Base-by-base conservation (phyloP, 2,329 filamentous ascomycete species). In the Apiospora arundinis region DNA sequence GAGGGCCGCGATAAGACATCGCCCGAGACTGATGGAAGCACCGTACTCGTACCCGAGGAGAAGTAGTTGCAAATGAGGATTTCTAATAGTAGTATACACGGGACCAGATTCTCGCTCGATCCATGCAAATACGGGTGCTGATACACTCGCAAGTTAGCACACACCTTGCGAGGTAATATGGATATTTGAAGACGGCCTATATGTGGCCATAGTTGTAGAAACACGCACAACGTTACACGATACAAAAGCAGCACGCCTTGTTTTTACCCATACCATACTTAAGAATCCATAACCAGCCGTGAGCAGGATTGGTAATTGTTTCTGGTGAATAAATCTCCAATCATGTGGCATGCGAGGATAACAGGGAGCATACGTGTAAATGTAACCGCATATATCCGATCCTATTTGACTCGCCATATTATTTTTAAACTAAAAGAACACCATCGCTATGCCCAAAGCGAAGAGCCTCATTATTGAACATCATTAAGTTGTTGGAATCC, bases 1-100 rank as follows among this genome's bases (percentile, higher is more conserved):
- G 78, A 79, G 40, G 75, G 67, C 9, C 72, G 70, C 66, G 75
- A 75, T 37, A 74, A 69, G 56, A 75, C 23, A 16, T 37, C 28
- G 7, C 49, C 46, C 11, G 72, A 72, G 6, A 44, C 70, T 11
- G 74, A 74, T 28, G 74, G 65, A n/a, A 74, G 74, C 45, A 73
- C 73, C 11, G 73, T 75, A 6, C 63, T 75, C 12, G 72, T 75
- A 37, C 74, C 73, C 21, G 65, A 72, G 28, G 40, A 46, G 12
- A 28, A 44, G 6, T 67, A 67, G 65, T 6, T 32, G 18, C n/a
- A 9, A 40, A 40, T 40, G 8, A 18, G n/a, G 3, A 9, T 5
- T 40, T 1, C 4, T 6, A 18, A n/a, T 6, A 21, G 32, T 40
- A 28, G 32, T 12, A 8, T 21, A 63, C 3, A 12, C 14, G 9